Evolutionary conservation across 202 grass and related monocot genomes (phyloP).

Genomic region (Zizania palustris): DNA sequence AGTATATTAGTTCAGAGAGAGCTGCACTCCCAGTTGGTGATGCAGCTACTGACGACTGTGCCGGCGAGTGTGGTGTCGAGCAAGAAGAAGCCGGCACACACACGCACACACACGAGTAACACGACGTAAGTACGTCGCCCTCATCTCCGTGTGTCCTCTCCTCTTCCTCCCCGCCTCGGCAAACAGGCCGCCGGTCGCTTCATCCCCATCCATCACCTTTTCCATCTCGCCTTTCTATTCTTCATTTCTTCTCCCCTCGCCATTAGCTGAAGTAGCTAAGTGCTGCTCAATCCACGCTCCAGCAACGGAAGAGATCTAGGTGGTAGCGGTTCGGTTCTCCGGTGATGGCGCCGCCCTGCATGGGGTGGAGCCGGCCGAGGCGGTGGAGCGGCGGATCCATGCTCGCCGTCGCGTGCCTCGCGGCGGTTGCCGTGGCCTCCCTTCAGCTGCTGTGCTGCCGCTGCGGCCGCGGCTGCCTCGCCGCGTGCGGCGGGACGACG

Average conservation of each 20-base stretch:
- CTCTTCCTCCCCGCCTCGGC: not conserved
- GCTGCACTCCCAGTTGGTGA: slow-evolving; percentile 35
- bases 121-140: not conserved
- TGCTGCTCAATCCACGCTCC: no score
- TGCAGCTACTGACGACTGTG: slow-evolving; percentile 47
- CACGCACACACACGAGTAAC: not conserved
- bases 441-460: slow-evolving; percentile 5
- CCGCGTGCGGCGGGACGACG: not conserved
- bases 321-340: not conserved
- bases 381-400: not conserved
- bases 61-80: not conserved
- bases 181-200: not conserved
- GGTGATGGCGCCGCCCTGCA: slow-evolving; percentile 5
- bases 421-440: not conserved
- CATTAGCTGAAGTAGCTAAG: not conserved
- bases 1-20: slow-evolving; percentile 20
- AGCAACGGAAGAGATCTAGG: no score
- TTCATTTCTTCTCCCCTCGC: no score
- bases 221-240: not conserved
- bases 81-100: not conserved
- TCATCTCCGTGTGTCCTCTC: slow-evolving; percentile 14
- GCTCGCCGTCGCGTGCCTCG: slow-evolving; percentile 3
- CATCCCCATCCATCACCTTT: not conserved
- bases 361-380: slow-evolving; percentile 6
- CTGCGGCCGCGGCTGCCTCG: slow-evolving; percentile 32